These are phyloP conservation scores for Rhododendron vialii DNA, from an alignment of 148 eudicot genomes.

Conservation along the genomic window DNA sequence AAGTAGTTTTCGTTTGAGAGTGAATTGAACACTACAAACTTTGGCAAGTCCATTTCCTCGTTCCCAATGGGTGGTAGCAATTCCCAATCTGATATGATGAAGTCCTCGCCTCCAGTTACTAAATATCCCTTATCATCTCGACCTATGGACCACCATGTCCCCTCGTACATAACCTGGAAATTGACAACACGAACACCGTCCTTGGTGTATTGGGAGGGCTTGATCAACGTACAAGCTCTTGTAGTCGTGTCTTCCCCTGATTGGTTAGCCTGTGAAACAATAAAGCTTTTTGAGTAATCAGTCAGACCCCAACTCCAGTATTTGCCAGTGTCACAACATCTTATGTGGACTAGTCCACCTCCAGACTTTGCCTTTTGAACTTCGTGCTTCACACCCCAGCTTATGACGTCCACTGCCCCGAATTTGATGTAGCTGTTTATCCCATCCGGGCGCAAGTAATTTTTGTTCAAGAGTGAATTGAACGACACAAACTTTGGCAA, in stretches of 20 bases:
- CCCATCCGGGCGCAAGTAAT: background rate
- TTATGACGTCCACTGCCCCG: background rate
- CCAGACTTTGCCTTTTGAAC: background rate
- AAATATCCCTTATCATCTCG: background rate
- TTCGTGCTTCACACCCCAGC: background rate
- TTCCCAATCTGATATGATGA: background rate
- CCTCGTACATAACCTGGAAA: background rate
- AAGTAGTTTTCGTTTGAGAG: too few species aligned
- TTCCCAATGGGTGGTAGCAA: background rate
- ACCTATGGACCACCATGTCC: background rate
- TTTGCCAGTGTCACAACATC: background rate
- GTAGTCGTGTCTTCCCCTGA: background rate
- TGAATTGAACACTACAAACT: too few species aligned
- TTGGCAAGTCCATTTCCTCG: too few species aligned
- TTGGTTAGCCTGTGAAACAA: background rate
- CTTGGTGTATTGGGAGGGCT: background rate
- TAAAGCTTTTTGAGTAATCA: too few species aligned
- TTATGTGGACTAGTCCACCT: background rate
- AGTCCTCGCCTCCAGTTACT: background rate
- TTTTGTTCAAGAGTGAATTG: background rate
- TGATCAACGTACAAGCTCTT: background rate
- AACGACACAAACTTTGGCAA: background rate
- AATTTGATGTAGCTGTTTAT: too few species aligned
- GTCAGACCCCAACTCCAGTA: background rate
- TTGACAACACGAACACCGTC: background rate